These are phyloP conservation scores for Pseudogymnoascus sp. DNA, from an alignment of 2,329 filamentous ascomycete species.

Conservation along the genomic window DNA sequence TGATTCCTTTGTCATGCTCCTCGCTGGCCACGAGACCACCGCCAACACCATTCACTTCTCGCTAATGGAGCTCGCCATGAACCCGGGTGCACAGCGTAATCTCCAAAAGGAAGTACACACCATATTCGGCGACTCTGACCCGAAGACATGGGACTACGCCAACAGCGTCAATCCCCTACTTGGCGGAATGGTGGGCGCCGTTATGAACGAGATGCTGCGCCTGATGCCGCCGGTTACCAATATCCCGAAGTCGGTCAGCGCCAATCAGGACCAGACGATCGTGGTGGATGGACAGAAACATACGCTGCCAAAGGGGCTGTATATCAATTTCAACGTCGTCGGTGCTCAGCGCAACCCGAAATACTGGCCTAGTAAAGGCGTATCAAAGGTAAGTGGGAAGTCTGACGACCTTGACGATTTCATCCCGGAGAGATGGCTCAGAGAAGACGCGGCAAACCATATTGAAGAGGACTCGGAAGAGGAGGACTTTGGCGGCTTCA, in stretches of 20 bases:
- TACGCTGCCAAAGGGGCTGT: constrained; percentile 46
- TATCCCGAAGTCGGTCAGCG: constrained; percentile 58
- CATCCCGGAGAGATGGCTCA: constrained; percentile 64
- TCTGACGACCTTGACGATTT: constrained; percentile 57
- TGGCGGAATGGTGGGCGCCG: constrained; percentile 60
- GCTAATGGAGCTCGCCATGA: constrained; percentile 57
- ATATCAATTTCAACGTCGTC: constrained; percentile 48
- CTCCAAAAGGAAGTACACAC: constrained; percentile 62
- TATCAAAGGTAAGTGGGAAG: constrained; percentile 34
- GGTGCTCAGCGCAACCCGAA: constrained; percentile 59
- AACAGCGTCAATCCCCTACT: constrained; percentile 55
- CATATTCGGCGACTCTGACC: constrained; percentile 50
- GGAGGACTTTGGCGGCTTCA: constrained; percentile 45
- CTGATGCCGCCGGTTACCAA: constrained; percentile 61
- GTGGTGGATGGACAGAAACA: constrained; percentile 48
- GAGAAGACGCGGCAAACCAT: constrained; percentile 22
- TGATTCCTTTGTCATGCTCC: constrained; percentile 59
- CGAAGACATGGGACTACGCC: constrained; percentile 63
- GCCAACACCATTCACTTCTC: constrained; percentile 67
- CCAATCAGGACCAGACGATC: constrained; percentile 45
- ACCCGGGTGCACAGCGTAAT: constrained; percentile 52
- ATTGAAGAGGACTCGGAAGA: constrained; percentile 25
- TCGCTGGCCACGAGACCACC: constrained; percentile 75
- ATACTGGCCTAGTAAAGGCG: constrained; percentile 49
- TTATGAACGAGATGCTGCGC: constrained; percentile 70